Evolutionary conservation across 1,284 basidiomycete genomes (phyloP).

Genomic region (Sporisorium graminicola): DNA sequence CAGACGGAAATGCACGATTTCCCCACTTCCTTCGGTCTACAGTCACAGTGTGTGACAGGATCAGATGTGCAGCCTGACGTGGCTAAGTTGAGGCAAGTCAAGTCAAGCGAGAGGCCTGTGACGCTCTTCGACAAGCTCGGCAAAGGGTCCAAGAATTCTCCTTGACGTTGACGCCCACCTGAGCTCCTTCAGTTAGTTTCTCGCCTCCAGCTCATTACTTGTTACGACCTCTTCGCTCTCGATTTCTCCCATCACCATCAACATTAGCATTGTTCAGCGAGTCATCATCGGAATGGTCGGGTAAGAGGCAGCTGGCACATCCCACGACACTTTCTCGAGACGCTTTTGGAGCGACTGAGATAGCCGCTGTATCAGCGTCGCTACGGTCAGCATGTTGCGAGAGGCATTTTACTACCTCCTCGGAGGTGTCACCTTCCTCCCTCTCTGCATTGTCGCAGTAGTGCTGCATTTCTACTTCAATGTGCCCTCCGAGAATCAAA

Average conservation of each 20-base stretch:
- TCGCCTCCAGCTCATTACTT: too few relatives aligned
- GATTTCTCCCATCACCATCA: neutral
- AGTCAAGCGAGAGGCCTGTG: neutral
- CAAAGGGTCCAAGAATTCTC: slow-evolving; percentile 11
- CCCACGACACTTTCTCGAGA: neutral
- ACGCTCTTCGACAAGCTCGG: neutral
- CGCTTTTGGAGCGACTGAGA: neutral
- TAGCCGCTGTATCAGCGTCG: neutral
- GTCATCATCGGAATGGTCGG: neutral
- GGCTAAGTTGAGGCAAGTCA: slow-evolving; percentile 2
- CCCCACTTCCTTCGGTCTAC: neutral
- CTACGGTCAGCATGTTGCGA: slow-evolving; percentile 39
- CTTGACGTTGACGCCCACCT: too few relatives aligned
- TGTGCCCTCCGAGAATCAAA: slow-evolving; percentile 18
- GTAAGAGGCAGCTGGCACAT: neutral
- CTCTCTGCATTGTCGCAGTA: slow-evolving; percentile 49
- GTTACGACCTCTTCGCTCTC: too few relatives aligned
- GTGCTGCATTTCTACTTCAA: slow-evolving; percentile 48
- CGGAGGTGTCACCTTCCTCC: slow-evolving; percentile 67
- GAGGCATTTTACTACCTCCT: slow-evolving; percentile 66
- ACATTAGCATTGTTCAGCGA: neutral
- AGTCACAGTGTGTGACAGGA: neutral
- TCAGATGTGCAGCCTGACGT: slow-evolving; percentile 2
- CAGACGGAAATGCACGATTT: neutral
- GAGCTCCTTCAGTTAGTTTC: too few relatives aligned